Percentiles rank a stretch among this genome's conserved stretches.
These are phyloP conservation scores for Catunica adiposa DNA, from an alignment of 2,329 filamentous ascomycete species.

Conservation along the genomic window DNA sequence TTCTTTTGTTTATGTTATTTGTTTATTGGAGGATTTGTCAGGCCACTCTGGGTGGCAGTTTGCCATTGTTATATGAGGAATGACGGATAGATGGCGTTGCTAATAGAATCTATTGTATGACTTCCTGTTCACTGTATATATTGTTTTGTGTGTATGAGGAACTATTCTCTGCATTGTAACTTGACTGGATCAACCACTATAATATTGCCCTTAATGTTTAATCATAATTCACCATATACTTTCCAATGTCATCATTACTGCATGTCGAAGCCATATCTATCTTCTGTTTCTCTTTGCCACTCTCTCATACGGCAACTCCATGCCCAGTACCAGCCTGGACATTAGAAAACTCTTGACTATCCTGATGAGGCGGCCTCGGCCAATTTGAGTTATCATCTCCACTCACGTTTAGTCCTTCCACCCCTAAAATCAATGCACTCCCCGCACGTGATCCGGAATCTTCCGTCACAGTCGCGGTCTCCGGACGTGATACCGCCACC, in stretches of 20 bases:
- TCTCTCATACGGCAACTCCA: not conserved
- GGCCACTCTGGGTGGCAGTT: not conserved
- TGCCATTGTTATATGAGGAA: not conserved
- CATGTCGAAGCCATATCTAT: not conserved
- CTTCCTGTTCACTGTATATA: not conserved
- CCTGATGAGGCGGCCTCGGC: not conserved
- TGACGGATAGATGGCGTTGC: not conserved
- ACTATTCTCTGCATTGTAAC: not conserved
- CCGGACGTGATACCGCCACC: not conserved
- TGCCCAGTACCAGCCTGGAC: not conserved
- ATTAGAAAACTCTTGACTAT: not conserved
- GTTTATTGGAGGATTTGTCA: not conserved
- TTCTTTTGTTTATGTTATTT: slow-evolving; percentile 1
- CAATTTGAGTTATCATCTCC: not conserved
- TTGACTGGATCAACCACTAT: not conserved
- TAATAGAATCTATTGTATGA: slow-evolving; percentile 5
- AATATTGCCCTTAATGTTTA: not conserved
- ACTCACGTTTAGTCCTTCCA: not conserved
- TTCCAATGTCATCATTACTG: not conserved
- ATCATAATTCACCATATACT: not conserved
- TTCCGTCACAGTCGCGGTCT: not conserved
- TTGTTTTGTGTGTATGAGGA: not conserved
- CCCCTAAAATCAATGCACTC: slow-evolving; percentile 1
- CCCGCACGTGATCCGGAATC: not conserved
- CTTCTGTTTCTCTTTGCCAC: no score